These are phyloP conservation scores for Malus sylvestris DNA, from an alignment of 306 rosid species.

Conservation along the genomic window DNA sequence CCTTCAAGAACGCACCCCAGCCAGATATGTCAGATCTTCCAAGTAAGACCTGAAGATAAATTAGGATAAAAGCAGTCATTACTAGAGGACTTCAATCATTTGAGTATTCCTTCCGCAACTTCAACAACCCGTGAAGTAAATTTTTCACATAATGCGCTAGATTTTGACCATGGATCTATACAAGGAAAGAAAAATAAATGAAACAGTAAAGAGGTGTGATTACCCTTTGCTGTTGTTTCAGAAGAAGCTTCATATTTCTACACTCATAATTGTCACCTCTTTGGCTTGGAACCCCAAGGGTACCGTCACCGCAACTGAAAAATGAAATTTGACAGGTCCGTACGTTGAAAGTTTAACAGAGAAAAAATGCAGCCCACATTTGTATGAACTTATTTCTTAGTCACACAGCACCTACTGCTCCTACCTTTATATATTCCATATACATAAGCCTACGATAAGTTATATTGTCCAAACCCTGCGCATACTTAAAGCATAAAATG, in stretches of 20 bases:
- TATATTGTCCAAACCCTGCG: background rate
- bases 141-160: background rate
- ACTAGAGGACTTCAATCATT: background rate
- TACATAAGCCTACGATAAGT: background rate
- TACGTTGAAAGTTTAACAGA: conserved; percentile 8
- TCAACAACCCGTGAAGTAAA: background rate
- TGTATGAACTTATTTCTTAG: background rate
- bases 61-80: background rate
- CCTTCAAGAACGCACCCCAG: conserved; percentile 99
- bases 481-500: background rate
- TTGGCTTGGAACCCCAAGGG: conserved; percentile 92
- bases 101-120: background rate
- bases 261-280: conserved; percentile 99
- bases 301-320: conserved; percentile 95
- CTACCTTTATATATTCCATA: background rate
- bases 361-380: background rate
- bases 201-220: conserved; percentile 18
- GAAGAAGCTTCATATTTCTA: conserved; percentile 99
- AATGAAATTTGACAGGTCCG: conserved; percentile 17
- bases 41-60: conserved; percentile 67
- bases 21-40: conserved; percentile 98
- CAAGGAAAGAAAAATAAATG: conserved; percentile 2
- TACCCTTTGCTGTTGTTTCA: conserved; percentile 97
- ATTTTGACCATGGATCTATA: background rate
- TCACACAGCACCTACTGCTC: background rate